These are phyloP conservation scores for Scleroderma bovista DNA, from an alignment of 768 basidiomycete species.

Conservation along the genomic window DNA sequence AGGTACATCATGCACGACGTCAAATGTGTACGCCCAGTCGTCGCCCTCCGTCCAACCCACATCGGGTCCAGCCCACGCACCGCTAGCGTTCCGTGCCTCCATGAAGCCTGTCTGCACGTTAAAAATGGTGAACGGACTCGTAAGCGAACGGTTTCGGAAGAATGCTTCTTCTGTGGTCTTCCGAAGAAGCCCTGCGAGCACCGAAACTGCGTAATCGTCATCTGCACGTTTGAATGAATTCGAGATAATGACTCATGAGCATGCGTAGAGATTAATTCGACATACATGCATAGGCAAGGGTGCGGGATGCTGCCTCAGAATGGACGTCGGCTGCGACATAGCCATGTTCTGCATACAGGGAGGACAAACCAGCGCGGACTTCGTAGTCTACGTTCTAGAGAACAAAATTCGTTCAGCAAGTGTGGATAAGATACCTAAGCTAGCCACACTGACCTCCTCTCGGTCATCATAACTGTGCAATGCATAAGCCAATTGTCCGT, in stretches of 20 bases:
- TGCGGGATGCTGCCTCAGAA: slow-evolving; percentile 74
- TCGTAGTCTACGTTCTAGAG: slow-evolving; percentile 67
- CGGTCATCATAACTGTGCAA: slow-evolving; percentile 57
- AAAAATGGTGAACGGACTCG: slow-evolving; percentile 57
- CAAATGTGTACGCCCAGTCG: slow-evolving; percentile 73
- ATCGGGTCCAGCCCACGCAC: slow-evolving; percentile 66
- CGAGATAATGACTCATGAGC: no score
- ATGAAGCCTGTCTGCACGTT: slow-evolving; percentile 69
- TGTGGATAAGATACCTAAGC: background rate
- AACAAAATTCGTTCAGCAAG: background rate
- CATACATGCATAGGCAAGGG: slow-evolving; percentile 74
- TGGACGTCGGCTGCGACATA: slow-evolving; percentile 80
- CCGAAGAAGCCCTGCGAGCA: slow-evolving; percentile 50
- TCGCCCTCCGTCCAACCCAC: slow-evolving; percentile 83
- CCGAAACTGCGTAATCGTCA: slow-evolving; percentile 70
- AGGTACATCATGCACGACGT: slow-evolving; percentile 67
- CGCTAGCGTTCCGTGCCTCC: slow-evolving; percentile 68
- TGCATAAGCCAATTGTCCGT: slow-evolving; percentile 1
- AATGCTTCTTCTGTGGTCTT: slow-evolving; percentile 45
- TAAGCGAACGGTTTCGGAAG: slow-evolving; percentile 52
- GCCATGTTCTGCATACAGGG: slow-evolving; percentile 60
- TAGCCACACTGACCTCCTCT: slow-evolving; percentile 46
- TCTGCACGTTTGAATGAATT: slow-evolving; percentile 35
- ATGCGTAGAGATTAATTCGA: background rate
- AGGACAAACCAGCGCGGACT: slow-evolving; percentile 71